Conservation (phyloP, 495 filamentous ascomycete species). For the Aspergillus panamensis region DNA sequence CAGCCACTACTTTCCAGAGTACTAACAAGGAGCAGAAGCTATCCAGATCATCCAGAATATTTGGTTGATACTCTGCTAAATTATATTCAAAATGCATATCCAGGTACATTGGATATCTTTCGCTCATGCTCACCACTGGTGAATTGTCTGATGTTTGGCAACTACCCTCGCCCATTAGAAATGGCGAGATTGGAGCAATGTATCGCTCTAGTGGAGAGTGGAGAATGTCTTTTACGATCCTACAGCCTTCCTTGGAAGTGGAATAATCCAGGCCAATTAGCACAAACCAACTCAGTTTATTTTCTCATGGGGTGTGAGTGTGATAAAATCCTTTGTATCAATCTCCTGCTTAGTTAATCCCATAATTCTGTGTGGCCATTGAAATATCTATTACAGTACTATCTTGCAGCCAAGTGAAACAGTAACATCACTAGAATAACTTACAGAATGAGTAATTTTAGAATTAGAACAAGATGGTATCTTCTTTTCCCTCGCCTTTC, state of each 20-base stretch:
- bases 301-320: conserved; percentile 1
- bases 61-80: conserved; percentile 1
- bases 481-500: no score
- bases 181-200: neutral
- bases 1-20: neutral
- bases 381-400: no score
- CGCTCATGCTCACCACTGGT: neutral
- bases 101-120: neutral
- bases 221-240: neutral
- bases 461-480: no score
- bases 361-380: no score
- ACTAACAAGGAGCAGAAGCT: neutral
- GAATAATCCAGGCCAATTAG: neutral
- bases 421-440: no score
- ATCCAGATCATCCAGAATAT: neutral
- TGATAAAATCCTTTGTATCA: neutral
- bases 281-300: neutral
- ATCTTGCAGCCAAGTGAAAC: no score
- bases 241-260: conserved; percentile 3
- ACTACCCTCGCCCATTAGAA: neutral
- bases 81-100: conserved; percentile 5
- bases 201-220: neutral
- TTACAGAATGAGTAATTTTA: no score
- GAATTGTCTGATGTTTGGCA: conserved; percentile 1
- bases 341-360: neutral